phyloP scores from a whole-genome alignment of 495 filamentous ascomycete genomes.

The Penicillium alfredii region DNA sequence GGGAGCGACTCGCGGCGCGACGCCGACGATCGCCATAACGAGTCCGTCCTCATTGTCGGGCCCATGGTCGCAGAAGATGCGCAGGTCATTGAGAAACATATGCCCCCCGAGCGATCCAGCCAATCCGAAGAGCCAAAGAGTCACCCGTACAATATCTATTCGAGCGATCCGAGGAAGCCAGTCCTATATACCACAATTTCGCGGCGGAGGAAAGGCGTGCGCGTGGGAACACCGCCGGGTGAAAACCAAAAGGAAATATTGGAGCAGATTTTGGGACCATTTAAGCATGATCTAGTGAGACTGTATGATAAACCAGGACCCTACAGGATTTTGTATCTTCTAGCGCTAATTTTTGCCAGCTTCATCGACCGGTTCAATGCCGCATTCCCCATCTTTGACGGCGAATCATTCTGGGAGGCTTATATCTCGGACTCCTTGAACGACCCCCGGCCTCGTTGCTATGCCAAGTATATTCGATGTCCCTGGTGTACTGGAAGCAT shows the following conservation, averaged over 20 bases:
- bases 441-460: constrained; percentile 47
- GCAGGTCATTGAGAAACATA: constrained; percentile 47
- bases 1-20: constrained; percentile 31
- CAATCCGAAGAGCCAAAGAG: constrained; percentile 36
- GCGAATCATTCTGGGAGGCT: constrained; percentile 41
- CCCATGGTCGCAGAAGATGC: constrained; percentile 48
- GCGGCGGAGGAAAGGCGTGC: constrained; percentile 42
- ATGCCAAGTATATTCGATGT: constrained; percentile 50
- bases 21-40: constrained; percentile 38
- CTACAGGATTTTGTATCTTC: background rate
- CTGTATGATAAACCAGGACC: constrained; percentile 26
- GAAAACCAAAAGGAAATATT: constrained; percentile 50
- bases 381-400: constrained; percentile 50
- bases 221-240: constrained; percentile 42
- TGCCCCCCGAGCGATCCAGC: constrained; percentile 38
- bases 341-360: constrained; percentile 21
- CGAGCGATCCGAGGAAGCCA: constrained; percentile 43
- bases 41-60: constrained; percentile 47
- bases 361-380: constrained; percentile 48
- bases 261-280: constrained; percentile 49
- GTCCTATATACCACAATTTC: constrained; percentile 44
- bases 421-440: constrained; percentile 36
- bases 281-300: constrained; percentile 45
- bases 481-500: constrained; percentile 46
- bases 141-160: constrained; percentile 46